A percentile compares a stretch with the other conserved stretches of the same genome.
These are phyloP conservation scores for Tolypocladium inflatum DNA, from an alignment of 2,329 filamentous ascomycete species.

Conservation along the genomic window DNA sequence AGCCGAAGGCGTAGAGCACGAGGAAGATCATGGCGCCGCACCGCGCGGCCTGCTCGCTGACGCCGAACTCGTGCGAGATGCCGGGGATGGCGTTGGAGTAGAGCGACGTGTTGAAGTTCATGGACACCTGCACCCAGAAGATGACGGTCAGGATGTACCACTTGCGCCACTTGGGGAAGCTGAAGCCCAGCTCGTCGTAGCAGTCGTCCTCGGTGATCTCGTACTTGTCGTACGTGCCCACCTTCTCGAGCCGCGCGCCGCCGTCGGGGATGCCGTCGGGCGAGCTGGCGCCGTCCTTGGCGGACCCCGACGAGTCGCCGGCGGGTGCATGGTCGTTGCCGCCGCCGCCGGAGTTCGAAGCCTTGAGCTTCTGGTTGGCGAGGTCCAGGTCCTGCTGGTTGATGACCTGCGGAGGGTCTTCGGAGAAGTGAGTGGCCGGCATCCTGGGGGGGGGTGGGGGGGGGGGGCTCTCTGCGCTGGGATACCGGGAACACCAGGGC, in stretches of 20 bases:
- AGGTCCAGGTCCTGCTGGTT: slow-evolving; percentile 22
- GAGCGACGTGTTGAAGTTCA: slow-evolving; percentile 71
- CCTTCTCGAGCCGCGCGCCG: slow-evolving; percentile 20
- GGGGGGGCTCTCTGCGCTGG: too few relatives aligned
- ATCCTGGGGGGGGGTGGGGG: slow-evolving; percentile 11
- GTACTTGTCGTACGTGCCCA: slow-evolving; percentile 28
- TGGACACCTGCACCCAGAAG: slow-evolving; percentile 64
- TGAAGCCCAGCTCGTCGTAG: slow-evolving; percentile 55
- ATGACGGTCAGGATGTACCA: slow-evolving; percentile 66
- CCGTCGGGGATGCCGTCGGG: slow-evolving; percentile 21
- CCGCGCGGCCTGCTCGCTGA: slow-evolving; percentile 60
- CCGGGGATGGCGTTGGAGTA: slow-evolving; percentile 61
- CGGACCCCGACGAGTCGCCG: not conserved
- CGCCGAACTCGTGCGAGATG: slow-evolving; percentile 56
- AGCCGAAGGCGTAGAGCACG: slow-evolving; percentile 73
- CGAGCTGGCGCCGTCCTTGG: slow-evolving; percentile 3
- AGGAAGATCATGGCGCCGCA: slow-evolving; percentile 72
- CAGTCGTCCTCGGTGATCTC: slow-evolving; percentile 49
- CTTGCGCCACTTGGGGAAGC: slow-evolving; percentile 53
- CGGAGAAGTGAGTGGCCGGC: slow-evolving; percentile 22
- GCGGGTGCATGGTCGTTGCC: not conserved
- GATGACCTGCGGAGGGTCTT: slow-evolving; percentile 28
- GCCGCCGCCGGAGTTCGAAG: slow-evolving; percentile 10
- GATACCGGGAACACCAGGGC: not conserved
- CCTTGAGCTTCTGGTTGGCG: slow-evolving; percentile 27